Evolutionary conservation across 768 basidiomycete species (phyloP).

Genomic region (Suillus occidentalis): DNA sequence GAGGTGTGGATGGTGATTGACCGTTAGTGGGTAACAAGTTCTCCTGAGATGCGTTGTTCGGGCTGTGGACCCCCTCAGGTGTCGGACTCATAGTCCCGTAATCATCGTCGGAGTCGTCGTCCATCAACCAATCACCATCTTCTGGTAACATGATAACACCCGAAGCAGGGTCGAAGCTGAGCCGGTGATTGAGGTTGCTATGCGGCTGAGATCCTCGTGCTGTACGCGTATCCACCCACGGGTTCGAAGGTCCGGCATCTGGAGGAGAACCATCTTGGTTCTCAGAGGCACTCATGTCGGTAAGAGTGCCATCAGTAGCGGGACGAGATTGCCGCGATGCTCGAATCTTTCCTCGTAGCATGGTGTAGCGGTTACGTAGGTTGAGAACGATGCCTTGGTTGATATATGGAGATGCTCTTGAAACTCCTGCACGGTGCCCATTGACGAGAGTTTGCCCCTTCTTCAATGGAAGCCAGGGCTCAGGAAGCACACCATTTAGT

Average conservation of each 20-base stretch:
- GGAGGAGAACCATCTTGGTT: constrained; percentile 6
- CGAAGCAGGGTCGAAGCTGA: constrained; percentile 84
- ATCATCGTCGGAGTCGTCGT: constrained; percentile 47
- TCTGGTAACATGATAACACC: constrained; percentile 90
- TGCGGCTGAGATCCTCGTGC: constrained; percentile 24
- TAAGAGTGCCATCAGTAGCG: constrained; percentile 8
- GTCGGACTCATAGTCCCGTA: constrained; percentile 34
- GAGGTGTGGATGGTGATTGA: constrained; percentile 19
- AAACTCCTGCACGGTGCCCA: constrained; percentile 32
- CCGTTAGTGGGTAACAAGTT: constrained; percentile 15
- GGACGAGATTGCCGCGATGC: constrained; percentile 13
- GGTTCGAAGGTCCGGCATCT: constrained; percentile 43
- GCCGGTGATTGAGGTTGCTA: constrained; percentile 48
- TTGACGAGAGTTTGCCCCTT: constrained; percentile 78
- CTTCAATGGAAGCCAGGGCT: constrained; percentile 92
- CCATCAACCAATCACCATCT: constrained; percentile 62
- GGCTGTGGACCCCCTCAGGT: constrained; percentile 22
- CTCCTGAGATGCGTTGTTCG: constrained; percentile 22
- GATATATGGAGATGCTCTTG: constrained; percentile 39
- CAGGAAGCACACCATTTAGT: constrained; percentile 87
- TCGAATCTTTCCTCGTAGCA: constrained; percentile 39
- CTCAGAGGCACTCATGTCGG: constrained; percentile 11
- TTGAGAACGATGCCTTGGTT: constrained; percentile 79
- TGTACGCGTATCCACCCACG: constrained; percentile 57
- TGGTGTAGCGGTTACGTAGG: constrained; percentile 69